Percentiles rank a stretch among this genome's conserved stretches.
Evolutionary conservation across 1,284 basidiomycete genomes (phyloP).

Genomic region (Rhodotorula sp.): DNA sequence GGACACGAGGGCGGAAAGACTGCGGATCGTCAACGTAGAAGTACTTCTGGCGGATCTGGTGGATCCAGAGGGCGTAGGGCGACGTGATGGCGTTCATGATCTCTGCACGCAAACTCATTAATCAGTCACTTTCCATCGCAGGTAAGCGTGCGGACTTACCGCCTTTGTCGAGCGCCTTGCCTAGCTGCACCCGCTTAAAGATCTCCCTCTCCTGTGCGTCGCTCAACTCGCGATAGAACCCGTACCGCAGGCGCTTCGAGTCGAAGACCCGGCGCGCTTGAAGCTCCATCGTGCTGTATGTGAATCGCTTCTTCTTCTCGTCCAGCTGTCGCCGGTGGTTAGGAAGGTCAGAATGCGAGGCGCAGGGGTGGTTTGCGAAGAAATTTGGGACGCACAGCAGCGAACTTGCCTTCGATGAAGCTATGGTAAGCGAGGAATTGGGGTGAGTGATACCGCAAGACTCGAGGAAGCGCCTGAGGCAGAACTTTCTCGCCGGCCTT

Average conservation of each 20-base stretch:
- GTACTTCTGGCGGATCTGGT: neutral
- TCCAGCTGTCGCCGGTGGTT: neutral
- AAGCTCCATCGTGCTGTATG: neutral
- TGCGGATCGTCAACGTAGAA: neutral
- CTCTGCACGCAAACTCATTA: neutral
- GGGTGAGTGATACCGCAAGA: neutral
- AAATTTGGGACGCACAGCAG: neutral
- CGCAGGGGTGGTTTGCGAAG: neutral
- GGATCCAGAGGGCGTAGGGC: slow-evolving; percentile 2
- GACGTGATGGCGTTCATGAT: neutral
- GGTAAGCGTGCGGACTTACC: neutral
- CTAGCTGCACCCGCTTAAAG: slow-evolving; percentile 21
- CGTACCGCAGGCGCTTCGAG: slow-evolving; percentile 10
- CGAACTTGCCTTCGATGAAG: slow-evolving; percentile 10
- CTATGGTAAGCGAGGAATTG: neutral
- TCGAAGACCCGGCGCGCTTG: neutral
- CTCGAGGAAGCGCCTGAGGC: no score
- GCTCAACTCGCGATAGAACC: slow-evolving; percentile 15
- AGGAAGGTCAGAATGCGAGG: neutral
- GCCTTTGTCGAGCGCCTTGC: slow-evolving; percentile 7
- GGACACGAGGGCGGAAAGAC: neutral
- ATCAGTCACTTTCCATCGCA: no score
- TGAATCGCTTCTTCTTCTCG: neutral
- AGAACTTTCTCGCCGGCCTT: no score
- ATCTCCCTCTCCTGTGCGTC: slow-evolving; percentile 17